Conservation (phyloP, 2,329 filamentous ascomycete genomes). For the Monilinia laxa region DNA sequence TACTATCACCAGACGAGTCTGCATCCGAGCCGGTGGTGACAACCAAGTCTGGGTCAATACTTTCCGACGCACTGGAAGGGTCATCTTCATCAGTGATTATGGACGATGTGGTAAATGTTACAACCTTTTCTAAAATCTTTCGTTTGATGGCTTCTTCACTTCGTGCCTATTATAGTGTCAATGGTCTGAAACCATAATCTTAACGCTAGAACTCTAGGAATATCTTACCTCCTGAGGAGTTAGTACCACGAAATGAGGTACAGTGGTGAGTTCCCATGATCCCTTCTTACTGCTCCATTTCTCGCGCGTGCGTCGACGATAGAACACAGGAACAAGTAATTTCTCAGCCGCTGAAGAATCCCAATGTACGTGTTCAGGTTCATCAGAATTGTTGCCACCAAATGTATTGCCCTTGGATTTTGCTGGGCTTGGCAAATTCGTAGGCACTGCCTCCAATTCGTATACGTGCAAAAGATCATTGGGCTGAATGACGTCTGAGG, state of each 20-base stretch:
- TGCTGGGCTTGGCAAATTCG: constrained; percentile 61
- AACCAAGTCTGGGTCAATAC: constrained; percentile 66
- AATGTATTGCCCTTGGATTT: constrained; percentile 38
- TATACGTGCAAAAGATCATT: constrained; percentile 67
- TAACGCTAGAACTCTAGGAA: not conserved
- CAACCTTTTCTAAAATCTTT: constrained; percentile 75
- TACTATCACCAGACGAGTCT: constrained; percentile 66
- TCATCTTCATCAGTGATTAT: constrained; percentile 49
- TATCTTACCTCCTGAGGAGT: constrained; percentile 65
- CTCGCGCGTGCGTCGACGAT: constrained; percentile 50
- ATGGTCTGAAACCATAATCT: not conserved
- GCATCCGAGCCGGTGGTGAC: constrained; percentile 63
- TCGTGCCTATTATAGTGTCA: constrained; percentile 44
- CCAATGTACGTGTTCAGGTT: constrained; percentile 51
- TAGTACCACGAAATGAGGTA: constrained; percentile 71
- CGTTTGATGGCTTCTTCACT: constrained; percentile 70
- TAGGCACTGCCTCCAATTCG: constrained; percentile 76
- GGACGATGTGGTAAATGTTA: constrained; percentile 71
- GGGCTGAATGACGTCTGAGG: constrained; percentile 68
- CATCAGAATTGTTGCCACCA: constrained; percentile 47
- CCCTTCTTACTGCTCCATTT: constrained; percentile 24
- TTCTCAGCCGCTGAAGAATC: constrained; percentile 62
- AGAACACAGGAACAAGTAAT: constrained; percentile 70
- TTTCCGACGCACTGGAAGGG: constrained; percentile 51
- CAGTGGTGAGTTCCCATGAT: constrained; percentile 40